Percentiles rank a stretch among this genome's conserved stretches.
Evolutionary conservation across 371 early-diverging fungal species (phyloP).

Genomic region (Mucor irregularis): DNA sequence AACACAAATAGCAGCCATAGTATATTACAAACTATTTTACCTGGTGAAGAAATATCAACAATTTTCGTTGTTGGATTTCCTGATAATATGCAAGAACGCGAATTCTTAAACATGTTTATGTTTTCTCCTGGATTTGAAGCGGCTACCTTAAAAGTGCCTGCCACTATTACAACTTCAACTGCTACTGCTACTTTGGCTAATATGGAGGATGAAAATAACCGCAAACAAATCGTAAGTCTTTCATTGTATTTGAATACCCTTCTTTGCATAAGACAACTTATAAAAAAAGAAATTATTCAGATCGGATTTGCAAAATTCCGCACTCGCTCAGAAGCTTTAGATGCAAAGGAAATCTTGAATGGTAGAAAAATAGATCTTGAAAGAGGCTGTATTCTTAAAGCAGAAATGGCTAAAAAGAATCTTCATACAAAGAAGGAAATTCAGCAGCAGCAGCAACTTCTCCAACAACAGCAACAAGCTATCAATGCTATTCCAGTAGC

Average conservation of each 20-base stretch:
- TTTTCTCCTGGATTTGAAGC: conserved; percentile 93
- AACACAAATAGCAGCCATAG: too few relatives aligned
- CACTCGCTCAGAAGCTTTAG: conserved; percentile 78
- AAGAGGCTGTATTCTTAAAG: conserved; percentile 78
- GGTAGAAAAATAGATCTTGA: conserved; percentile 87
- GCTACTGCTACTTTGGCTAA: too few relatives aligned
- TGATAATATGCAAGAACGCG: conserved; percentile 92
- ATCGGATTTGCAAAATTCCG: conserved; percentile 96
- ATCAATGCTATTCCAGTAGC: too few relatives aligned
- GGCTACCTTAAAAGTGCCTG: conserved; percentile 81
- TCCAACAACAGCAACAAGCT: conserved; percentile 6
- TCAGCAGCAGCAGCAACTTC: conserved; percentile 14
- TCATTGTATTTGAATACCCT: too few relatives aligned
- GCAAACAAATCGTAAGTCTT: conserved; percentile 83
- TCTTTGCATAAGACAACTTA: neutral
- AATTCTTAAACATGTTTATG: conserved; percentile 95
- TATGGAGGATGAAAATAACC: conserved; percentile 46
- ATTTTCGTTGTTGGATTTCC: conserved; percentile 97
- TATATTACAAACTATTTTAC: too few relatives aligned
- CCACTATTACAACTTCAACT: too few relatives aligned
- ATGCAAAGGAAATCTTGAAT: conserved; percentile 81
- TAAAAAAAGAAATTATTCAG: conserved; percentile 19
- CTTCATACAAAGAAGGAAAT: conserved; percentile 66
- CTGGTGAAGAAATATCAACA: conserved; percentile 82
- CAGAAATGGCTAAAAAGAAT: conserved; percentile 95